Evolutionary conservation across 306 rosid species (phyloP), one percentile per base, ranked within the genome.

Genomic region (Hylodesmum podocarpum): DNA sequence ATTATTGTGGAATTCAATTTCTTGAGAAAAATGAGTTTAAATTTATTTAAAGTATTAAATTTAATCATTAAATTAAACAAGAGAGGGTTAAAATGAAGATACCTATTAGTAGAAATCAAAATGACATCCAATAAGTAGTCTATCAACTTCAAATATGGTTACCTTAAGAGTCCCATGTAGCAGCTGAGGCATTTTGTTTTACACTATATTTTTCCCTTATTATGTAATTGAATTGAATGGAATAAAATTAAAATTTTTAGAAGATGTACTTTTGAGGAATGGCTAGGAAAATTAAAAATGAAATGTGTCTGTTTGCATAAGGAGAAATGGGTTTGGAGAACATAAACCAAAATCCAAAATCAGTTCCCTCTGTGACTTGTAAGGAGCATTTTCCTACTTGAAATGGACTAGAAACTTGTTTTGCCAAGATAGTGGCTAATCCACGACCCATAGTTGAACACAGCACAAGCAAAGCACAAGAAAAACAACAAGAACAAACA

Each of bases 81-180:
- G 63, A 51, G 41, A 80, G 24, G 59, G n/a, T 73, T 54, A 50
- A 46, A 16, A 24, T 39, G 44, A 67, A 58, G 1, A 14, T 78
- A 90, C 97, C 91, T 85, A 83, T 19, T 33, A 70, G 64, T 76
- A 53, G 59, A 85, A 67, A 49, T 36, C 22, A 37, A 85, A 77
- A 62, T 81, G 77, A 37, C 68, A 83, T 28, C 89, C 91, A 46
- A 65, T 59, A 37, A 73, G 74, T 15, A 86, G 75, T 63, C 58
- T 88, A 66, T 90, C 92, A 58, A 89, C 75, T 37, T 81, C 88
- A 72, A 1, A n/a, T 55, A 94, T 86, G 12, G 86, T 68, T 1
- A 87, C 92, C 0, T 12, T 24, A 80, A 92, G 96, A 66, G 69
- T 87, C 75, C 95, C 96, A 4, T 94, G 96, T 21, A 95, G 87